Conservation (phyloP, 1,284 basidiomycete genomes). For the Inonotus hispidus region DNA sequence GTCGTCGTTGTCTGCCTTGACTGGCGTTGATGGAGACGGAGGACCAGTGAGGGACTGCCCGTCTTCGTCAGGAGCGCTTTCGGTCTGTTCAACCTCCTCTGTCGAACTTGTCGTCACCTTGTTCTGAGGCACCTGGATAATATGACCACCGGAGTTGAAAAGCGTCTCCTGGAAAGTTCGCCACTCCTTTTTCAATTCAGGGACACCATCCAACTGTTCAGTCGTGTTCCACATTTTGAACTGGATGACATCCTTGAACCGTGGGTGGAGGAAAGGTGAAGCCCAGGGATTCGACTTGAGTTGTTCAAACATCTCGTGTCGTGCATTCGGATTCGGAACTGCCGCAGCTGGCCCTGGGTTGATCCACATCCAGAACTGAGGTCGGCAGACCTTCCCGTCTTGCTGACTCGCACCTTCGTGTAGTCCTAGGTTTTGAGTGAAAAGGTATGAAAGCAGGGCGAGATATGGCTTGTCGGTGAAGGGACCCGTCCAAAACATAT, state of each 20-base stretch:
- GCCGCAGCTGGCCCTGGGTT: constrained; percentile 70
- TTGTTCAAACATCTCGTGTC: constrained; percentile 61
- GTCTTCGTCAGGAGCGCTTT: constrained; percentile 19
- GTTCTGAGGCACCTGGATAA: constrained; percentile 45
- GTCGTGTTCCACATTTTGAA: constrained; percentile 92
- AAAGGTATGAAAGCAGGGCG: constrained; percentile 73
- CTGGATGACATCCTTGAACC: constrained; percentile 75
- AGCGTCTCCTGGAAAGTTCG: constrained; percentile 55
- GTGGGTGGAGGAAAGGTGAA: constrained; percentile 74
- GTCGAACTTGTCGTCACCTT: constrained; percentile 27
- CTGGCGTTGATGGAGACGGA: constrained; percentile 26
- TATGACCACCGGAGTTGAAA: constrained; percentile 72
- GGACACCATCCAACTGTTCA: constrained; percentile 77
- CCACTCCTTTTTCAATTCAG: constrained; percentile 78
- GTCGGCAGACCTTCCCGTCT: constrained; percentile 50
- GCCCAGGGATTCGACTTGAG: constrained; percentile 79
- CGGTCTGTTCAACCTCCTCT: constrained; percentile 21
- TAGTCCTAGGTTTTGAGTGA: constrained; percentile 76
- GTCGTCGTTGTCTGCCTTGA: constrained; percentile 44
- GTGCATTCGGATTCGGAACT: constrained; percentile 66
- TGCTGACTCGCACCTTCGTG: constrained; percentile 39
- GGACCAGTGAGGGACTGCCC: constrained; percentile 20
- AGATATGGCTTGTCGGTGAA: constrained; percentile 85
- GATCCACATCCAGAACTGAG: constrained; percentile 87
- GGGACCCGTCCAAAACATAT: constrained; percentile 83